Conservation (phyloP, 192 early-diverging fungal species). For the Coemansia sp. region DNA sequence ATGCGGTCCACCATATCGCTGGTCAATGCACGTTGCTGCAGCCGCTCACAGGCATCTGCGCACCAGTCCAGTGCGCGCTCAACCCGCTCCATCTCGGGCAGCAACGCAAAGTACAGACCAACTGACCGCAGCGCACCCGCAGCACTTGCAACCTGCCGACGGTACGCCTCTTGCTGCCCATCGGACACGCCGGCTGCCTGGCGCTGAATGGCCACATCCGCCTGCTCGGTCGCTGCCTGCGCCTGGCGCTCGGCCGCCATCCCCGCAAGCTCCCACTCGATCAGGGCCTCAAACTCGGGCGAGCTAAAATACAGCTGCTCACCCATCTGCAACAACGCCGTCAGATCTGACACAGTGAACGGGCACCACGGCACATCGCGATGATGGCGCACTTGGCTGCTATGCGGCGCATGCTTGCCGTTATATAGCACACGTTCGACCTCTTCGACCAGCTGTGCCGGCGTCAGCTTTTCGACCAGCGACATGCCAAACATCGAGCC, state of each 20-base stretch:
- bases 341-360: constrained; percentile 25
- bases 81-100: constrained; percentile 7
- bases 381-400: not conserved
- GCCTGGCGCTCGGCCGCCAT: constrained; percentile 15
- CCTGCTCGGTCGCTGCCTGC: not conserved
- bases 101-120: constrained; percentile 10
- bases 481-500: constrained; percentile 14
- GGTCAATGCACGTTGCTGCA: constrained; percentile 13
- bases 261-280: constrained; percentile 30
- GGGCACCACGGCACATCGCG: not conserved
- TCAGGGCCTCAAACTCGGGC: constrained; percentile 44
- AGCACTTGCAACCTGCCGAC: not conserved
- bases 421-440: constrained; percentile 24
- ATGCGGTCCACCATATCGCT: constrained; percentile 1
- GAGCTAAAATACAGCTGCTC: constrained; percentile 46
- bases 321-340: constrained; percentile 24
- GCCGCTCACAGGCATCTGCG: constrained; percentile 5
- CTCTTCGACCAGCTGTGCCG: constrained; percentile 18
- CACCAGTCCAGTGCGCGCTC: constrained; percentile 14
- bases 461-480: constrained; percentile 15
- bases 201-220: constrained; percentile 1
- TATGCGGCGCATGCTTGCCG: not conserved
- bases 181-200: constrained; percentile 7
- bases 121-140: not conserved
- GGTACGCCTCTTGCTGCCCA: constrained; percentile 7